Conservation (phyloP, 2,329 filamentous ascomycete species). For the Calonectria hongkongensis region DNA sequence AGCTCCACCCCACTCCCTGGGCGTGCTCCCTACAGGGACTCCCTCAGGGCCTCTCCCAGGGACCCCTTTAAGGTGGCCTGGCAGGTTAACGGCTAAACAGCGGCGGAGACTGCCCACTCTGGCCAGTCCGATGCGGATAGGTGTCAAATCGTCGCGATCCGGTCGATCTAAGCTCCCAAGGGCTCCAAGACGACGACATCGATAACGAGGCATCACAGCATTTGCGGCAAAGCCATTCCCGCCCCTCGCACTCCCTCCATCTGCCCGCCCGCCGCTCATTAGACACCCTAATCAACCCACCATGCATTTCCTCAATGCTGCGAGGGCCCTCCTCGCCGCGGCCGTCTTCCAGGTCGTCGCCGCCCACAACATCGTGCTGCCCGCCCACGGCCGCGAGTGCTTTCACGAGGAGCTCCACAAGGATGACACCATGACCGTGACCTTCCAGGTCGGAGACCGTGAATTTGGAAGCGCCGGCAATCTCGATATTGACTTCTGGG, state of each 20-base stretch:
- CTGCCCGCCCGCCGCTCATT: conserved; percentile 27
- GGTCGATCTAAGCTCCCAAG: conserved; percentile 47
- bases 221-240: conserved; percentile 36
- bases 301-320: conserved; percentile 61
- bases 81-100: conserved; percentile 48
- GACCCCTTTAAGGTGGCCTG: conserved; percentile 25
- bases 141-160: conserved; percentile 57
- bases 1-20: conserved; percentile 19
- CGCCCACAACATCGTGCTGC: conserved; percentile 97
- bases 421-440: conserved; percentile 99
- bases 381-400: conserved; percentile 95
- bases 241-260: neutral
- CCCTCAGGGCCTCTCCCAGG: neutral
- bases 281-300: conserved; percentile 19
- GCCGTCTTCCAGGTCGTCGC: conserved; percentile 74
- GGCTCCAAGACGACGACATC: conserved; percentile 38
- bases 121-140: conserved; percentile 50
- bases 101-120: conserved; percentile 43
- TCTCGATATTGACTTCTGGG: conserved; percentile 98
- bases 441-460: conserved; percentile 97
- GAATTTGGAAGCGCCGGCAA: conserved; percentile 97
- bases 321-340: conserved; percentile 65
- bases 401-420: conserved; percentile 95
- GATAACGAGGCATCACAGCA: conserved; percentile 36
- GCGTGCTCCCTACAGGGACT: conserved; percentile 12